Evolutionary conservation across 371 early-diverging fungal genomes (phyloP).

Genomic region (Mortierella sp.): DNA sequence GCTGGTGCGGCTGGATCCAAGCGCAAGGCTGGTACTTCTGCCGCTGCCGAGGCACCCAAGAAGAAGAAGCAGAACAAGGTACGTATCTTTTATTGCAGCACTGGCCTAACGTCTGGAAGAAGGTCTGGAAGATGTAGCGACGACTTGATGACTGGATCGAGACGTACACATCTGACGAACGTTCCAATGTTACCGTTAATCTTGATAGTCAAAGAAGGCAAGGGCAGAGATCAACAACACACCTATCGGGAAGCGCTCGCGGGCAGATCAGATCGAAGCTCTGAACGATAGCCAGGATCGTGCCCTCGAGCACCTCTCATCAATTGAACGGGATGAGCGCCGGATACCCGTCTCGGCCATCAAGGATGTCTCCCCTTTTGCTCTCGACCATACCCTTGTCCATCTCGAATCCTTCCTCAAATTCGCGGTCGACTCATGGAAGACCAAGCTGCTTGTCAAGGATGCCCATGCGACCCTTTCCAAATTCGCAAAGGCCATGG

Average conservation of each 20-base stretch:
- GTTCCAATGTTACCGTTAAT: neutral
- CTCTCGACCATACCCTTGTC: slow-evolving; percentile 66
- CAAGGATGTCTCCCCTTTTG: slow-evolving; percentile 66
- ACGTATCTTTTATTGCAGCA: neutral
- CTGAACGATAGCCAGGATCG: slow-evolving; percentile 64
- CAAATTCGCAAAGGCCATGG: slow-evolving; percentile 14
- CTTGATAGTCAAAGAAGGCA: slow-evolving; percentile 24
- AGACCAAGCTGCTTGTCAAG: slow-evolving; percentile 49
- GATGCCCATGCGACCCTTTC: slow-evolving; percentile 28
- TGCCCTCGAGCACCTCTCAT: slow-evolving; percentile 64
- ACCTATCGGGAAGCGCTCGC: slow-evolving; percentile 61
- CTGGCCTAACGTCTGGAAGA: neutral
- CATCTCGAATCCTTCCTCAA: slow-evolving; percentile 71
- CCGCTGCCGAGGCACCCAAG: slow-evolving; percentile 56
- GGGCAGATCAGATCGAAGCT: slow-evolving; percentile 60
- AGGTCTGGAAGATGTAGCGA: too few relatives aligned
- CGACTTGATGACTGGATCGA: neutral
- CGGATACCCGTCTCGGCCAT: slow-evolving; percentile 59
- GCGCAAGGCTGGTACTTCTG: slow-evolving; percentile 56
- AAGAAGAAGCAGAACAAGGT: slow-evolving; percentile 68
- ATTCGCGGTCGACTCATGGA: slow-evolving; percentile 63
- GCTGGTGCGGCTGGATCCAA: slow-evolving; percentile 51
- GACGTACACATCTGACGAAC: neutral
- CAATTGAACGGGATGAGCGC: slow-evolving; percentile 67
- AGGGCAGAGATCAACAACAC: slow-evolving; percentile 58